Base-by-base conservation (phyloP, 2,329 filamentous ascomycete species). In the Aspergillus sp. region DNA sequence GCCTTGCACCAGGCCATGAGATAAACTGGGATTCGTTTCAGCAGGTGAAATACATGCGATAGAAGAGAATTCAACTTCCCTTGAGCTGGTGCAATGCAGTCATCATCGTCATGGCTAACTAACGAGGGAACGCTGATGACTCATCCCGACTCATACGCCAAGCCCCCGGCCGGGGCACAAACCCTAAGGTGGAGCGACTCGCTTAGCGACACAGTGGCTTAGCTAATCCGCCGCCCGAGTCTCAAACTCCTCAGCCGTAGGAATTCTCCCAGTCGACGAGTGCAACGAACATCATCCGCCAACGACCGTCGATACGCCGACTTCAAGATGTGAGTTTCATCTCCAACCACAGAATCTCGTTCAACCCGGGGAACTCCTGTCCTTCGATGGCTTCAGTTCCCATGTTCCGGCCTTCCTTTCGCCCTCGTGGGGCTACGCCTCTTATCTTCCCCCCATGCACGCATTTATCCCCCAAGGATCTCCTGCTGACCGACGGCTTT, bases 261-360 rank as follows among this genome's bases (percentile, higher is more conserved):
- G 71, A 73, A 70, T 75, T 73, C 70, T 59, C 65, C 65, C 70
- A 66, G 68, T 71, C 69, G 72, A 67, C 67, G 69, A 75, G 71
- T 73, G 73, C 70, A 71, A 75, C 74, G 74, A 77, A 76, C 74
- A 73, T 73, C 74, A 75, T 76, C 74, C 74, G 74, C 75, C 74
- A 77, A 76, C 74, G 75, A 77, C 75, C 73, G 74, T 77, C 75
- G 73, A 76, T 73, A 77, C 74, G 73, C 75, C 75, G 75, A 76
- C 75, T 73, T 76, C 74, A 77, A 77, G 75, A 77, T 77, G 75
- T 77, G 74, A 77, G 75, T 77, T 56, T 61, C 66, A 72, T 71
- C 69, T 69, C 64, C 67, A 67, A 56, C 63, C 62, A 32, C 60
- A 64, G 60, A 24, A 63, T 61, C 45, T 36, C 59, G 39, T 52